Evolutionary conservation across 306 rosid species (phyloP).

Genomic region (Medicago lupulina): DNA sequence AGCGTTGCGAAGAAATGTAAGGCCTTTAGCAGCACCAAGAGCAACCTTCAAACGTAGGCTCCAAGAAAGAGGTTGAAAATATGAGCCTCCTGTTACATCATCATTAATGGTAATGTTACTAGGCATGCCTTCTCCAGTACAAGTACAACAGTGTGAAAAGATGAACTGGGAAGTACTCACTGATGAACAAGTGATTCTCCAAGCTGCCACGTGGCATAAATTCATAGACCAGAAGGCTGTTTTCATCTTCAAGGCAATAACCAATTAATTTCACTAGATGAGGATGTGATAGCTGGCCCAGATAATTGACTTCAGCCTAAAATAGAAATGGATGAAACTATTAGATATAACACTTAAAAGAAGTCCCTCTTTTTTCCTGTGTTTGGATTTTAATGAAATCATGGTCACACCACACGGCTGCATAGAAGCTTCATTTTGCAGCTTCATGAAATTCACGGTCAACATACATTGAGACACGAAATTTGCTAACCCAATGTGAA

Average conservation of each 20-base stretch:
- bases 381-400: too few relatives aligned
- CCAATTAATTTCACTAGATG: slow-evolving; percentile 71
- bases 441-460: too few relatives aligned
- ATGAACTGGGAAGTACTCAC: slow-evolving; percentile 50
- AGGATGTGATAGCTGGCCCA: slow-evolving; percentile 66
- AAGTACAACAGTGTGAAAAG: slow-evolving; percentile 32
- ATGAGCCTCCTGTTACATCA: slow-evolving; percentile 62
- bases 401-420: too few relatives aligned
- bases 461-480: too few relatives aligned
- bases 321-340: not conserved
- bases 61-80: slow-evolving; percentile 82
- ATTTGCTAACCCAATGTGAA: too few relatives aligned
- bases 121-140: slow-evolving; percentile 32
- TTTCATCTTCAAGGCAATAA: slow-evolving; percentile 67
- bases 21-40: slow-evolving; percentile 75
- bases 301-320: slow-evolving; percentile 65
- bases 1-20: slow-evolving; percentile 66
- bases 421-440: too few relatives aligned
- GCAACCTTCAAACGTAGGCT: slow-evolving; percentile 71
- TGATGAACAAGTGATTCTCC: slow-evolving; percentile 74
- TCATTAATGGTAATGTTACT: slow-evolving; percentile 14
- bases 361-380: too few relatives aligned
- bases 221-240: slow-evolving; percentile 63
- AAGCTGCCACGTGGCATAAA: slow-evolving; percentile 79
- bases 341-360: too few relatives aligned